phyloP scores from a whole-genome alignment of 331 rosid genomes.

The Quercus lobata region DNA sequence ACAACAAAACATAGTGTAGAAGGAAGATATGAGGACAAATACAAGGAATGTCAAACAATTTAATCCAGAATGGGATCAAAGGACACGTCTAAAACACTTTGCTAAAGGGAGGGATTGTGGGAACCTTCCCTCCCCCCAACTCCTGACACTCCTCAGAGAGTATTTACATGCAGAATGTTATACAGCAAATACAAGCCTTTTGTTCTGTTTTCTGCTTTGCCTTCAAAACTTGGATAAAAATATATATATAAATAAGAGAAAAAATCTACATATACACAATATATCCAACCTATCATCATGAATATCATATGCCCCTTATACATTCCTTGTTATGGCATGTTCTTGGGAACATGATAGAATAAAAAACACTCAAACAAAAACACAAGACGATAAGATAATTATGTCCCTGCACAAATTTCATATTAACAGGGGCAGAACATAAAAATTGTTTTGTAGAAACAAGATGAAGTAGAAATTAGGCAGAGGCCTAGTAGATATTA shows the following conservation, averaged over 20 bases:
- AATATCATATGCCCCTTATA: too few relatives aligned
- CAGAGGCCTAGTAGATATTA: too few relatives aligned
- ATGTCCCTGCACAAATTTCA: too few relatives aligned
- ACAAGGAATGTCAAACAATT: neutral
- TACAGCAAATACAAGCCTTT: neutral
- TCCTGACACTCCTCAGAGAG: neutral
- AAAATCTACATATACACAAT: too few relatives aligned
- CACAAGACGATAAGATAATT: too few relatives aligned
- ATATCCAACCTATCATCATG: too few relatives aligned
- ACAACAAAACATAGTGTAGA: too few relatives aligned
- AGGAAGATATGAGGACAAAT: neutral
- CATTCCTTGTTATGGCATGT: neutral
- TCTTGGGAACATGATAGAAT: neutral
- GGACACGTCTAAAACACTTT: neutral
- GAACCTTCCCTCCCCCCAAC: neutral
- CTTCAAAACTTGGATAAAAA: too few relatives aligned
- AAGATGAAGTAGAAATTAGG: too few relatives aligned
- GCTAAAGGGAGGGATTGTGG: neutral
- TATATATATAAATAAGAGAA: too few relatives aligned
- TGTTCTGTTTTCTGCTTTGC: neutral
- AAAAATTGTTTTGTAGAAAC: too few relatives aligned
- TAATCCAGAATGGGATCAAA: neutral
- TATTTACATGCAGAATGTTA: neutral
- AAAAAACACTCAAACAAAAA: neutral
- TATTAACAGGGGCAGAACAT: too few relatives aligned